phyloP scores from a whole-genome alignment of 2,329 filamentous ascomycete genomes.

The Pseudogymnoascus sp. region DNA sequence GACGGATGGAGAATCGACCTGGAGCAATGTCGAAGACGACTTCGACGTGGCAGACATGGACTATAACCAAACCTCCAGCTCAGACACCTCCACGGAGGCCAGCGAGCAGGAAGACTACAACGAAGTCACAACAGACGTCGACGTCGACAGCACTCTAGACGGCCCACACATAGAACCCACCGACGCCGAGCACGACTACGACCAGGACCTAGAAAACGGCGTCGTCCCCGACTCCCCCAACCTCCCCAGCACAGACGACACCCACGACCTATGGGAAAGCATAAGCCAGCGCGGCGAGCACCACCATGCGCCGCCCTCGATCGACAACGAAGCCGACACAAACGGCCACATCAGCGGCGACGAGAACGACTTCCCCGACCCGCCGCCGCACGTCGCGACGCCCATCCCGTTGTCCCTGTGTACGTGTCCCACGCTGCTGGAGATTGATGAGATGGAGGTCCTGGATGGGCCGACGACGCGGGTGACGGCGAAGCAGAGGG shows the following conservation, averaged over 20 bases:
- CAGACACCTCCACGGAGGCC: constrained; percentile 24
- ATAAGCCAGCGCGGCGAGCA: constrained; percentile 23
- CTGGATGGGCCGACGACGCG: constrained; percentile 40
- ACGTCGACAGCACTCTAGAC: constrained; percentile 11
- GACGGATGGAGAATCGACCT: constrained; percentile 21
- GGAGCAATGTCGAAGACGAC: constrained; percentile 17
- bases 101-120: constrained; percentile 18
- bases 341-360: constrained; percentile 15
- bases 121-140: constrained; percentile 24
- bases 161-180: not conserved
- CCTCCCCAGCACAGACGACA: not conserved
- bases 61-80: constrained; percentile 20
- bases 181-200: not conserved
- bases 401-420: constrained; percentile 21
- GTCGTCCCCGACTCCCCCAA: not conserved
- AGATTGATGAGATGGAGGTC: constrained; percentile 24
- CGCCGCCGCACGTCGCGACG: constrained; percentile 9
- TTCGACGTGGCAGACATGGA: constrained; percentile 20
- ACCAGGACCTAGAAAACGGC: not conserved
- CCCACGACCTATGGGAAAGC: not conserved
- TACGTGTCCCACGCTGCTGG: constrained; percentile 28
- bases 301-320: constrained; percentile 35
- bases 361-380: constrained; percentile 9
- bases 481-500: constrained; percentile 42
- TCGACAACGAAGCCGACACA: constrained; percentile 20